Evolutionary conservation across 2,329 filamentous ascomycete species (phyloP).

Genomic region (Cephalotrichum gorgonifer): DNA sequence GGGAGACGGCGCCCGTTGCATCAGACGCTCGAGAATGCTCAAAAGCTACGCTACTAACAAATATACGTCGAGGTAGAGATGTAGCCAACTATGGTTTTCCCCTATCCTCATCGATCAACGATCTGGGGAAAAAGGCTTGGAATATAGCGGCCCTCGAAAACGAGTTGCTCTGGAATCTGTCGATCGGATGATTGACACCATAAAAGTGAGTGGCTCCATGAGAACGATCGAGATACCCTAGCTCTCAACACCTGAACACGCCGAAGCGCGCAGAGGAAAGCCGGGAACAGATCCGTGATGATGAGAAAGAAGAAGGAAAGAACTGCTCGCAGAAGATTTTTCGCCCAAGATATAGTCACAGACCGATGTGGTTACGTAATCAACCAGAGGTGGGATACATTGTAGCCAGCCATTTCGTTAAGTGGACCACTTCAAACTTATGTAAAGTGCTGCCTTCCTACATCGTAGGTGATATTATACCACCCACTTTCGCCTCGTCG

Average conservation of each 20-base stretch:
- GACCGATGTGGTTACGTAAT: not conserved
- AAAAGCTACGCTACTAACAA: too few species aligned
- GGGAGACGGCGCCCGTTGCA: too few species aligned
- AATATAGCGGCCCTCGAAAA: constrained; percentile 63
- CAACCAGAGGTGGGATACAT: too few species aligned
- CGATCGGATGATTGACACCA: constrained; percentile 87
- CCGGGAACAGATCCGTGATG: constrained; percentile 80
- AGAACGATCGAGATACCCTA: constrained; percentile 72
- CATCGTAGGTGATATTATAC: too few species aligned
- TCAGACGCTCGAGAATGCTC: too few species aligned
- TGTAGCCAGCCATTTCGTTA: too few species aligned
- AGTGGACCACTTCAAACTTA: too few species aligned
- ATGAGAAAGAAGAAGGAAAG: constrained; percentile 26
- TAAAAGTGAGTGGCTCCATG: constrained; percentile 65
- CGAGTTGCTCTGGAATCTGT: constrained; percentile 79
- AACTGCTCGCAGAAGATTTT: constrained; percentile 6
- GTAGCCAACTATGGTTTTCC: constrained; percentile 81
- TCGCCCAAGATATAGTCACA: not conserved
- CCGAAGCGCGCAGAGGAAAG: constrained; percentile 51
- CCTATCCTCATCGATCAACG: constrained; percentile 80
- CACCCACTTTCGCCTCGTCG: too few species aligned
- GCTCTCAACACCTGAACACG: constrained; percentile 50
- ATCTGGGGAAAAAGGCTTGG: constrained; percentile 80
- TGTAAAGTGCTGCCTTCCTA: too few species aligned
- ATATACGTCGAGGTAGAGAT: constrained; percentile 25